Evolutionary conservation across 2,329 filamentous ascomycete genomes (phyloP).

Genomic region (Aspergillus neotritici): DNA sequence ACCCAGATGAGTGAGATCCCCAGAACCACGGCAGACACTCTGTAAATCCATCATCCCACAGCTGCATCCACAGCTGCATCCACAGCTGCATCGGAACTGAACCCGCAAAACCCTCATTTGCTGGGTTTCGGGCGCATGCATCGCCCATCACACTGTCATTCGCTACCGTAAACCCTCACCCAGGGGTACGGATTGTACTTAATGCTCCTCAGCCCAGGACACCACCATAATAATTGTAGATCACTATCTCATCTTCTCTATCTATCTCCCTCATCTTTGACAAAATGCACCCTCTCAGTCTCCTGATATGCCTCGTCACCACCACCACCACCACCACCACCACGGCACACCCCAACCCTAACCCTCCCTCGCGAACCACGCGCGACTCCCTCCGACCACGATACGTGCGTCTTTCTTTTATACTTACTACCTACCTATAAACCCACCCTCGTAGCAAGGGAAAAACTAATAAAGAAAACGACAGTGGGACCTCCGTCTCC

Average conservation of each 20-base stretch:
- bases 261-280: too few species aligned
- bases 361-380: background rate
- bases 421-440: background rate
- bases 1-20: too few species aligned
- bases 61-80: background rate
- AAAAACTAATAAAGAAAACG: slow-evolving; percentile 2
- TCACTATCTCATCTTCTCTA: too few species aligned
- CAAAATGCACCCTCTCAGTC: background rate
- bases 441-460: background rate
- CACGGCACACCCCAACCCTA: slow-evolving; percentile 1
- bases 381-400: slow-evolving; percentile 12
- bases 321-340: background rate
- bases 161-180: background rate
- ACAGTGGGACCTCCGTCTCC: slow-evolving; percentile 28
- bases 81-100: background rate
- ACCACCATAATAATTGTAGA: too few species aligned
- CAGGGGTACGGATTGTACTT: background rate
- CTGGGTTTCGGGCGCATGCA: slow-evolving; percentile 4
- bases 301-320: background rate
- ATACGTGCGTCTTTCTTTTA: too few species aligned
- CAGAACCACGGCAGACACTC: too few species aligned
- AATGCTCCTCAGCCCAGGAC: too few species aligned
- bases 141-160: background rate
- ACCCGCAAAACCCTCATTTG: background rate
- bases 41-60: too few species aligned